phyloP scores from a whole-genome alignment of 2,329 filamentous ascomycete genomes.

The Phialemonium atrogriseum region DNA sequence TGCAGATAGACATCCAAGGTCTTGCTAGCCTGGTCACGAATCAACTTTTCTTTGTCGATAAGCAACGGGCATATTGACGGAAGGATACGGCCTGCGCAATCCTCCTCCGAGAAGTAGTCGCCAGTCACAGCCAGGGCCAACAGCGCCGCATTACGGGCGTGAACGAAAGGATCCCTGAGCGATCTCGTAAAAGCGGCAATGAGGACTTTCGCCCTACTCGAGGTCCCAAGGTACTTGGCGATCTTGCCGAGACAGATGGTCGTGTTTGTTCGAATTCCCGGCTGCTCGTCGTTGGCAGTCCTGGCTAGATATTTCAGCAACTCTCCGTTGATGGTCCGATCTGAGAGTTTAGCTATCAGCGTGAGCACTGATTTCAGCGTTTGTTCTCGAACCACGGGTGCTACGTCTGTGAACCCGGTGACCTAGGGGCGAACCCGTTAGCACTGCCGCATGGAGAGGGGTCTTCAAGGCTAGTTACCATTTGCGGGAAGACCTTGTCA shows the following conservation, averaged over 20 bases:
- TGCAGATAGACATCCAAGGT: constrained; percentile 80
- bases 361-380: constrained; percentile 90
- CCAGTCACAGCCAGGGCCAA: constrained; percentile 78
- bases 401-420: constrained; percentile 89
- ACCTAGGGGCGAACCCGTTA: constrained; percentile 38
- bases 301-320: constrained; percentile 85
- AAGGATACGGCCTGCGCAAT: constrained; percentile 75
- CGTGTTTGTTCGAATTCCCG: constrained; percentile 94
- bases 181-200: constrained; percentile 87
- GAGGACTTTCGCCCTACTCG: constrained; percentile 80
- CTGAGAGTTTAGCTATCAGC: constrained; percentile 81
- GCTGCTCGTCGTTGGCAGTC: constrained; percentile 94
- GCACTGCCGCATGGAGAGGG: no score
- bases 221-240: constrained; percentile 72
- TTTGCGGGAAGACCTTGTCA: constrained; percentile 92
- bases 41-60: constrained; percentile 90
- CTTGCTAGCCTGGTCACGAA: constrained; percentile 86
- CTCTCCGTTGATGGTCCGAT: constrained; percentile 89
- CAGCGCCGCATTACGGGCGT: constrained; percentile 82
- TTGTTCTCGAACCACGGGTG: constrained; percentile 88
- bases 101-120: constrained; percentile 83
- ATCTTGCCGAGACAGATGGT: constrained; percentile 97
- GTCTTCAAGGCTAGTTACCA: constrained; percentile 49
- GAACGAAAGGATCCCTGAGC: constrained; percentile 86
- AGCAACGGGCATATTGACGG: constrained; percentile 77